Percentiles rank a stretch among this genome's conserved stretches.
Evolutionary conservation across 1,284 basidiomycete species (phyloP).

Genomic region (Moesziomyces parantarcticus): DNA sequence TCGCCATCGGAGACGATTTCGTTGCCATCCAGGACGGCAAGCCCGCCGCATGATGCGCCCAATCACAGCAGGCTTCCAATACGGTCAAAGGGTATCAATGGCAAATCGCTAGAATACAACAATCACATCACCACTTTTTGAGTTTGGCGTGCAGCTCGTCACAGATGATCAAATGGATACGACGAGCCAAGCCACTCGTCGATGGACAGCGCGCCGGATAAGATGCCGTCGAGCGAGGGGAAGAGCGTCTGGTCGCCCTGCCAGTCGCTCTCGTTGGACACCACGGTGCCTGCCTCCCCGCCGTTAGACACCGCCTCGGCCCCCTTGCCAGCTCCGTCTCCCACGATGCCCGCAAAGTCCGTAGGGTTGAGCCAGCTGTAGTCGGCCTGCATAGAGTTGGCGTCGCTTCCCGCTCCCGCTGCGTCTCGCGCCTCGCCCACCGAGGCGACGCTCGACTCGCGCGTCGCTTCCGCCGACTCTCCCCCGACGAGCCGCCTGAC

Average conservation of each 20-base stretch:
- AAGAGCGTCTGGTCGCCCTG: constrained; percentile 36
- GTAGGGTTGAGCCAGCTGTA: constrained; percentile 31
- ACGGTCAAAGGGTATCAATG: background rate
- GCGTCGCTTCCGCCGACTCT: constrained; percentile 21
- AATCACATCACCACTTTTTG: background rate
- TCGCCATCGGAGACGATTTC: constrained; percentile 19
- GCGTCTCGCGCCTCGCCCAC: constrained; percentile 4
- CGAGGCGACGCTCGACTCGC: constrained; percentile 28
- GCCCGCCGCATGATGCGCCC: background rate
- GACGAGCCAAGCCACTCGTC: constrained; percentile 48
- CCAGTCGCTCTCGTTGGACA: constrained; percentile 38
- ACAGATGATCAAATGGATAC: constrained; percentile 41
- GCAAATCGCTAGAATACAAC: background rate
- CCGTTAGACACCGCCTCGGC: constrained; percentile 17
- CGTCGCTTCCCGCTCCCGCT: background rate
- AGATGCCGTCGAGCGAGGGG: constrained; percentile 37
- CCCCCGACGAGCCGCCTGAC: constrained; percentile 10
- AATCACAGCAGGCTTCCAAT: background rate
- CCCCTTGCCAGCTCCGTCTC: constrained; percentile 3
- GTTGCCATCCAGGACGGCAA: constrained; percentile 8
- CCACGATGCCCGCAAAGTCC: constrained; percentile 5
- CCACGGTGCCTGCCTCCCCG: constrained; percentile 14
- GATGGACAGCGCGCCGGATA: constrained; percentile 38
- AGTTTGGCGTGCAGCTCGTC: background rate
- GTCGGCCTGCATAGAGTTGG: constrained; percentile 7